Evolutionary conservation across 1,284 basidiomycete genomes (phyloP), one percentile per base, ranked within the genome.

Genomic region (Heimioporus punctisporus): DNA sequence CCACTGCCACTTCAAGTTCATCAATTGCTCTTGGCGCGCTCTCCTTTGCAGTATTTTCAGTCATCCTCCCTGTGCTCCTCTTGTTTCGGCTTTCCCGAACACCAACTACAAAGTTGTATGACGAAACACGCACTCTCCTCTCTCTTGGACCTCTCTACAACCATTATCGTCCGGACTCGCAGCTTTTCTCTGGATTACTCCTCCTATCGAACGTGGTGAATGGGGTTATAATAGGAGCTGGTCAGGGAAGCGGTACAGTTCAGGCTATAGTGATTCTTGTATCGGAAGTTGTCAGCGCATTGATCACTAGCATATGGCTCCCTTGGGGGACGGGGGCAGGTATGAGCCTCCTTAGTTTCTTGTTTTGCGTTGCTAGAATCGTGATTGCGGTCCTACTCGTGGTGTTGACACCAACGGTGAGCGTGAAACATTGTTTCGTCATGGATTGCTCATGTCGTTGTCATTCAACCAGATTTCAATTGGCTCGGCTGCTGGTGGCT

Each of bases 241-340:
- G 90, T 5, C 95, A 98, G 76, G 79, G 78, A 60, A 93, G 88
- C 62, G 97, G 96, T 3, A 94, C 93, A 1, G 88, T 92, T 5
- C 97, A 98, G 70, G 90, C 95, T 2, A 86, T 97, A 63, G 81
- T 98, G 52, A 86, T 99, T 59, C 78, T 97, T 21, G 81, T 96
- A 17, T 83, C 93, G 27, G 95, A 97, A 69, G 87, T 97, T 19
- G 79, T 80, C 30, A 85, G 88, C 42, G 90, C 94, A 7, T 76
- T 97, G 51, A 83, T 92, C 30, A 97, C 95, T 41, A 94, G 91
- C 56, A 79, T 97, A 41, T 97, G 95, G 94, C 81, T 96, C 55
- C 95, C 96, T 19, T 98, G 96, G 96, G 95, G 93, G 41, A 90
- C 92, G 52, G 95, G 96, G 5, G 95, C 96, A 2, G 92, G 93